Base-by-base conservation (phyloP, 768 basidiomycete genomes). In the Amanita phalloides region DNA sequence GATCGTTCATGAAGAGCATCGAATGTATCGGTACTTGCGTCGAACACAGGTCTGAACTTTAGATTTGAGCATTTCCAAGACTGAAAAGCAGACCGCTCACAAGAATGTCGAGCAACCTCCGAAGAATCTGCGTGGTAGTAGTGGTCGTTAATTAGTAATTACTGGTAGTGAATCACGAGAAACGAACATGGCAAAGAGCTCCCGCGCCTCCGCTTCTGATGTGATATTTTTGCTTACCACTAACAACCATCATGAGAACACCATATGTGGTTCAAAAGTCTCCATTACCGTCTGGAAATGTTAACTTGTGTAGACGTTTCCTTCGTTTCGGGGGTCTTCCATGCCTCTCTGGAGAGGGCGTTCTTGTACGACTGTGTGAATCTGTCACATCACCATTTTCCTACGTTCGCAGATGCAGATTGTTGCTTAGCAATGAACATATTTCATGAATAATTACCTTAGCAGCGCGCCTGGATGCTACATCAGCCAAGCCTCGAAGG, bases 101-200 rank as follows among this genome's bases (percentile, higher is more conserved):
- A 92, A 67, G 64, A 91, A 92, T 14, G 86, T 90, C 21, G 89
- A 91, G 62, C 92, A 95, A n/a, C 93, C 93, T 43, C 82, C 78
- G 65, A 88, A 96, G 66, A 89, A 95, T 64, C 92, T 95, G 55
- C 33, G 5, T 33, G 33, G 3, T 32, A 32, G 9, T 10, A 46
- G 54, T 47, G 28, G 23, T 39, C 54, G 42, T 20, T 32, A 41
- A 44, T 45, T 54, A 35, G 28, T 49, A 53, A 45, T 32, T 20
- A n/a, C 17, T n/a, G n/a, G 14, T n/a, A 36, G n/a, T 45, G 33
- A 21, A 26, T 58, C 28, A 50, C 53, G 49, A 54, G 54, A 47
- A 37, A 30, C 78, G 44, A 53, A 93, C 90, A 94, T 86, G 61
- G 79, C 76, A 68, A 95, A 92, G 48, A 96, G 66, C 52, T 91